Percentiles rank a stretch among this genome's conserved stretches.
These are phyloP conservation scores for Malus fusca DNA, from an alignment of 306 rosid species.

Conservation along the genomic window DNA sequence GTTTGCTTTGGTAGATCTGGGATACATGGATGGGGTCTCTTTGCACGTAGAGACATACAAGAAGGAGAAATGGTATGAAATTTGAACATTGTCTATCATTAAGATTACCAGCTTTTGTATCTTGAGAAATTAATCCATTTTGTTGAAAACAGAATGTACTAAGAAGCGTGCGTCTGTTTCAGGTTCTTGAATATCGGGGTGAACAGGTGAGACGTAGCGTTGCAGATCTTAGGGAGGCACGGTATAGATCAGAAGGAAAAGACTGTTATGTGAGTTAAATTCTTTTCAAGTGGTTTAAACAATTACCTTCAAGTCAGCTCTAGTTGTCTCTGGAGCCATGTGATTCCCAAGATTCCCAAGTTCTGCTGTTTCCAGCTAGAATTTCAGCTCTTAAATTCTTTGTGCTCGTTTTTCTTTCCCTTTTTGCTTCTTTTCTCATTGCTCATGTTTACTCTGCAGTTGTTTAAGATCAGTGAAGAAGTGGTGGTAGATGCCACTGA, in stretches of 20 bases:
- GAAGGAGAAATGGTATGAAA: conserved; percentile 96
- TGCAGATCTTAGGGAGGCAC: conserved; percentile 91
- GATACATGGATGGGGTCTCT: conserved; percentile 99
- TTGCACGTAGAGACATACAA: conserved; percentile 85
- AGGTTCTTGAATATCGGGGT: conserved; percentile 99
- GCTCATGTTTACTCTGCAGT: conserved; percentile 40
- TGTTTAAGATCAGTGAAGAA: conserved; percentile 96
- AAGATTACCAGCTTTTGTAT: background rate
- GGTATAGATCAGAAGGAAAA: conserved; percentile 73
- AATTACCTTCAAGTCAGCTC: background rate
- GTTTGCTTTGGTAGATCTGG: conserved; percentile 99
- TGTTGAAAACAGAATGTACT: conserved; percentile 1
- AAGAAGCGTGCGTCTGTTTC: conserved; percentile 16
- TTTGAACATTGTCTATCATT: background rate
- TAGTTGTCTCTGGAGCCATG: background rate
- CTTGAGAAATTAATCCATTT: background rate
- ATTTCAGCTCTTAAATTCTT: background rate
- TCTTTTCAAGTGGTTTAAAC: background rate
- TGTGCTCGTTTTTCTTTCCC: background rate
- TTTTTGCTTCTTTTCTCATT: conserved; percentile 4
- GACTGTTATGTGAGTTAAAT: conserved; percentile 81
- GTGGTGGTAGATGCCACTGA: conserved; percentile 99
- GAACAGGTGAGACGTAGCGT: conserved; percentile 92
- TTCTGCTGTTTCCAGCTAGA: background rate
- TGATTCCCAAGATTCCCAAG: background rate